Conservation (phyloP, 2,329 filamentous ascomycete species). For the Cladosporium cucumerinum region DNA sequence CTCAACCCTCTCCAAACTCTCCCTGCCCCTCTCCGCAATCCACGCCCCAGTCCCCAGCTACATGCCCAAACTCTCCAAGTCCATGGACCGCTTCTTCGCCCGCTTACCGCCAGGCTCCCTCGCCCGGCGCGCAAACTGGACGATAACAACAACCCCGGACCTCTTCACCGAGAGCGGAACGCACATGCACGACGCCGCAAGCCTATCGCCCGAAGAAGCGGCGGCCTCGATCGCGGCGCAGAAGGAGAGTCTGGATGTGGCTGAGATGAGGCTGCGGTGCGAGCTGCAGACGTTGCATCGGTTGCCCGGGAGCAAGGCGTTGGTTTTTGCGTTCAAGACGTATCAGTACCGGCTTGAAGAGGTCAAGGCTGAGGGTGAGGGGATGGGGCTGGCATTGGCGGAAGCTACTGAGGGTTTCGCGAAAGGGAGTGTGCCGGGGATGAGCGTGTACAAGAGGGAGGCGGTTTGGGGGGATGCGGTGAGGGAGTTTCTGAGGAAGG, state of each 20-base stretch:
- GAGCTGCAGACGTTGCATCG: conserved; percentile 63
- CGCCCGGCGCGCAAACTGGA: conserved; percentile 57
- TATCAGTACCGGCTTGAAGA: conserved; percentile 56
- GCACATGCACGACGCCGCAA: conserved; percentile 36
- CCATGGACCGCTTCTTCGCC: conserved; percentile 62
- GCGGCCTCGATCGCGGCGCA: conserved; percentile 7
- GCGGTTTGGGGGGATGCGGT: conserved; percentile 57
- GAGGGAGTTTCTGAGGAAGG: conserved; percentile 44
- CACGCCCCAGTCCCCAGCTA: conserved; percentile 60
- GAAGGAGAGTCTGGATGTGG: conserved; percentile 16
- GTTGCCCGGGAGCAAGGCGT: conserved; percentile 50
- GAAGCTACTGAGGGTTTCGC: conserved; percentile 58
- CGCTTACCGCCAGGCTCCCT: conserved; percentile 51
- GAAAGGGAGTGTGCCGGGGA: conserved; percentile 55
- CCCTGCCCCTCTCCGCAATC: conserved; percentile 51
- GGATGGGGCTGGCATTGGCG: conserved; percentile 52
- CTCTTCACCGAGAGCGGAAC: conserved; percentile 43
- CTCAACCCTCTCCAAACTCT: conserved; percentile 54
- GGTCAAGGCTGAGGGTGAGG: conserved; percentile 51
- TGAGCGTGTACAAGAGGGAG: conserved; percentile 57
- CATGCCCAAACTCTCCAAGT: conserved; percentile 52
- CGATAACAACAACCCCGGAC: conserved; percentile 40
- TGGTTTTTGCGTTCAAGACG: conserved; percentile 63
- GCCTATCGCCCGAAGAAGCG: background rate
- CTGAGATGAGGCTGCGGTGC: conserved; percentile 44